A percentile compares a stretch with the other conserved stretches of the same genome.
phyloP scores from a whole-genome alignment of 352 stramenopile genomes.

The Globisporangium polare region DNA sequence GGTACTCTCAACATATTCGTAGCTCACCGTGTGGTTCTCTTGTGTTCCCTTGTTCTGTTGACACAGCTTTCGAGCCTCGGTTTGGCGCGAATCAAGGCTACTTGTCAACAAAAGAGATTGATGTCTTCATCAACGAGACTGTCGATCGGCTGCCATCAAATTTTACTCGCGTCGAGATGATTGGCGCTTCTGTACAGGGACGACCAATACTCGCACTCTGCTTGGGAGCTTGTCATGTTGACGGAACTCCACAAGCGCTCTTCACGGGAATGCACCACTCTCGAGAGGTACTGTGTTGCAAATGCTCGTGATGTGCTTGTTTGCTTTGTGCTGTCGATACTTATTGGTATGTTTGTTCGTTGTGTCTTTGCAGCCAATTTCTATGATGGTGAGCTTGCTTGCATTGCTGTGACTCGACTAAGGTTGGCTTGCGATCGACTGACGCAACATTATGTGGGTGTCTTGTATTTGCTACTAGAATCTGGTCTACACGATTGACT shows the following conservation, averaged over 20 bases:
- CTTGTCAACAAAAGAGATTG: slow-evolving; percentile 57
- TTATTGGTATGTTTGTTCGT: not conserved
- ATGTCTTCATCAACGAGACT: slow-evolving; percentile 48
- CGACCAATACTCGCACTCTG: slow-evolving; percentile 64
- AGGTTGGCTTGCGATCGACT: not conserved
- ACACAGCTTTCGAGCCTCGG: slow-evolving; percentile 37
- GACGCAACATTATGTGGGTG: not conserved
- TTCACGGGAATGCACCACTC: slow-evolving; percentile 86
- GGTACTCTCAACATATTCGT: not conserved
- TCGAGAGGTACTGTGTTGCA: slow-evolving; percentile 43
- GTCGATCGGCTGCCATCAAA: slow-evolving; percentile 26
- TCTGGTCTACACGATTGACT: slow-evolving; percentile 79
- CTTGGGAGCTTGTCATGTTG: slow-evolving; percentile 42
- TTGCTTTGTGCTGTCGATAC: not conserved
- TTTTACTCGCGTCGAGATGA: slow-evolving; percentile 48
- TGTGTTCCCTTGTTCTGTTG: not conserved
- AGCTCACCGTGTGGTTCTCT: not conserved
- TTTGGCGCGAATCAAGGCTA: slow-evolving; percentile 61
- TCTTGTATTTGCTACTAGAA: slow-evolving; percentile 32
- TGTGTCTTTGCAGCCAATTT: slow-evolving; percentile 51
- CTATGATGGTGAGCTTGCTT: slow-evolving; percentile 69
- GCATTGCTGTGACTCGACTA: not conserved
- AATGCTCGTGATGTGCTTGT: not conserved
- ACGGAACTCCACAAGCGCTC: slow-evolving; percentile 45
- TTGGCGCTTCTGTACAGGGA: slow-evolving; percentile 58